A percentile compares a stretch with the other conserved stretches of the same genome.
phyloP scores from a whole-genome alignment of 148 eudicot genomes.

The Rhododendron henanense region DNA sequence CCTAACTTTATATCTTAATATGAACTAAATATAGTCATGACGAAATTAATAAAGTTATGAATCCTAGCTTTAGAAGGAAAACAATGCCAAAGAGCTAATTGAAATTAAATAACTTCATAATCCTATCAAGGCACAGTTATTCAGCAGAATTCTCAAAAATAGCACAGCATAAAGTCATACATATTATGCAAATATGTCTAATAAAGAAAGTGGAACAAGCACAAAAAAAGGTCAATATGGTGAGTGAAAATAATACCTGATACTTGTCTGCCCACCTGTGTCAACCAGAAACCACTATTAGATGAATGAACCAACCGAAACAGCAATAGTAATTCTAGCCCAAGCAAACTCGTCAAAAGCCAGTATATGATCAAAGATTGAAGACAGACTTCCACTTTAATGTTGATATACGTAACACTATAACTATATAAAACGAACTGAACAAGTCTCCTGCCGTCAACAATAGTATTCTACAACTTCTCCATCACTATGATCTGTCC shows the following conservation, averaged over 20 bases:
- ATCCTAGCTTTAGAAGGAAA: background rate
- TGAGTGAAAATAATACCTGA: conserved; percentile 49
- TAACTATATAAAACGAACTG: background rate
- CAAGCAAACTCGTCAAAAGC: background rate
- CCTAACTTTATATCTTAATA: background rate
- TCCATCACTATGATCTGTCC: background rate
- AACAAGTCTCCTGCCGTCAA: background rate
- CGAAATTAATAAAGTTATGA: background rate
- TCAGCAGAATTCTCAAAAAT: background rate
- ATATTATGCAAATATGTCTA: background rate
- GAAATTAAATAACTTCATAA: background rate
- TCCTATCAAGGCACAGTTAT: background rate
- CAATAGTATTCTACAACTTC: background rate
- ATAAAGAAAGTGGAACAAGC: background rate
- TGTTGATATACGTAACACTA: background rate
- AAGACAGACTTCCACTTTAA: background rate
- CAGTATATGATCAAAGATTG: background rate
- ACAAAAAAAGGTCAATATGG: background rate
- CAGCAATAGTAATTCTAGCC: background rate
- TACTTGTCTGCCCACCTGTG: conserved; percentile 97
- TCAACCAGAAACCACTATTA: conserved; percentile 19
- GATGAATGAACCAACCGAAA: conserved; percentile 1
- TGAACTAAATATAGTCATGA: background rate
- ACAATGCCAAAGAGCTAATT: background rate
- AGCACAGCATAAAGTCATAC: background rate